A percentile compares a stretch with the other conserved stretches of the same genome.
Evolutionary conservation across 2,329 filamentous ascomycete species (phyloP).

Genomic region (Teratosphaeria nubilosa): DNA sequence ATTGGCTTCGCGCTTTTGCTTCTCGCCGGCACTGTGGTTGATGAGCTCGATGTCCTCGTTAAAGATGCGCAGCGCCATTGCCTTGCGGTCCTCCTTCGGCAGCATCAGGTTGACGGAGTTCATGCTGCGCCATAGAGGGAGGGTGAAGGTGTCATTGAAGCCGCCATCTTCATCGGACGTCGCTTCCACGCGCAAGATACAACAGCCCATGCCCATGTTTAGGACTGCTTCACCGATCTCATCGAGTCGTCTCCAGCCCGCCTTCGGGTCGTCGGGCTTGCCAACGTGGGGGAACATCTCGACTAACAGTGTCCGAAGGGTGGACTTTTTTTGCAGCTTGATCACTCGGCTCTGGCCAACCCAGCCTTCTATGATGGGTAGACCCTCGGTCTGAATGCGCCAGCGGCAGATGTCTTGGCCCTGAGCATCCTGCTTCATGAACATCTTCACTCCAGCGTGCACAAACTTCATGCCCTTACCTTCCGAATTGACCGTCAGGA

Average conservation of each 20-base stretch:
- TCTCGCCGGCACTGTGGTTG: slow-evolving; percentile 42
- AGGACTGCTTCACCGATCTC: slow-evolving; percentile 80
- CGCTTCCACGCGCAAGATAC: slow-evolving; percentile 59
- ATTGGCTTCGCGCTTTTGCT: not conserved
- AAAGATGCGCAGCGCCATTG: slow-evolving; percentile 83
- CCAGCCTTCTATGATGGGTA: slow-evolving; percentile 85
- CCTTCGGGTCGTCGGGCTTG: slow-evolving; percentile 35
- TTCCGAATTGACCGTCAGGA: slow-evolving; percentile 70
- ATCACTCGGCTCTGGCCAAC: slow-evolving; percentile 70
- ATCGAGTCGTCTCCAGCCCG: slow-evolving; percentile 61
- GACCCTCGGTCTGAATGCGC: slow-evolving; percentile 91
- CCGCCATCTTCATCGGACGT: slow-evolving; percentile 26
- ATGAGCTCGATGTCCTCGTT: slow-evolving; percentile 77
- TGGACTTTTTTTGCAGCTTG: slow-evolving; percentile 64
- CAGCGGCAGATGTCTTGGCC: slow-evolving; percentile 79
- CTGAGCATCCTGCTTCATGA: slow-evolving; percentile 92
- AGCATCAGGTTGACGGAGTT: slow-evolving; percentile 93
- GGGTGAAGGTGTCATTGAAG: slow-evolving; percentile 67
- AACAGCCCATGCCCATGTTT: slow-evolving; percentile 81
- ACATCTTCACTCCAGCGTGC: slow-evolving; percentile 96
- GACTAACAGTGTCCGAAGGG: slow-evolving; percentile 69
- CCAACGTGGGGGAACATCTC: slow-evolving; percentile 93
- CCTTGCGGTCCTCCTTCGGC: slow-evolving; percentile 86
- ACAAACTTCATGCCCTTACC: slow-evolving; percentile 89
- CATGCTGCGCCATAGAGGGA: slow-evolving; percentile 89